phyloP scores from a whole-genome alignment of 768 basidiomycete genomes.

The Suillus lakei region DNA sequence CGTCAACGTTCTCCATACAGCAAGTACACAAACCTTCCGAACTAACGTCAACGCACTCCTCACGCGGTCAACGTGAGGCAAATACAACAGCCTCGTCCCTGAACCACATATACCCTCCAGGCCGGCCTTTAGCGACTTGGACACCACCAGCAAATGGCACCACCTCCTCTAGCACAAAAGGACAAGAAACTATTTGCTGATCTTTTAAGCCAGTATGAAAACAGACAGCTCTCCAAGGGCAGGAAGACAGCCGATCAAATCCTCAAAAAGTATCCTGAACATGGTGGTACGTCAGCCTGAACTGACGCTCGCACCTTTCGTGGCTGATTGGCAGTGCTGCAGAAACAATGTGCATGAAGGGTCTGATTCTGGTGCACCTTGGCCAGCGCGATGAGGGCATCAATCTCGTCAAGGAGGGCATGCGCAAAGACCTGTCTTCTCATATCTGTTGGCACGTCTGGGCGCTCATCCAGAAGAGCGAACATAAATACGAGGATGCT shows the following conservation, averaged over 20 bases:
- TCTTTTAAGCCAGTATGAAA: slow-evolving; percentile 85
- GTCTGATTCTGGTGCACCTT: slow-evolving; percentile 82
- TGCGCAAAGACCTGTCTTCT: slow-evolving; percentile 79
- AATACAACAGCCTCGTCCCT: slow-evolving; percentile 1
- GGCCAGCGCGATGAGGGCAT: slow-evolving; percentile 81
- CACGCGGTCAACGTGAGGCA: slow-evolving; percentile 9
- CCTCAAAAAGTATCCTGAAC: slow-evolving; percentile 93
- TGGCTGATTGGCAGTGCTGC: slow-evolving; percentile 11
- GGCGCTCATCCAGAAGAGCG: slow-evolving; percentile 91
- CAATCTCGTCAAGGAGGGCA: slow-evolving; percentile 83
- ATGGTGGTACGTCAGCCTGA: slow-evolving; percentile 76
- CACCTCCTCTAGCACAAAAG: slow-evolving; percentile 66
- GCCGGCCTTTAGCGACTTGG: not conserved
- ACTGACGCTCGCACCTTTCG: not conserved
- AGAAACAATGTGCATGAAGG: slow-evolving; percentile 98
- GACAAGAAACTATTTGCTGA: slow-evolving; percentile 88
- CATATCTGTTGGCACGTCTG: slow-evolving; percentile 99
- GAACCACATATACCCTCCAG: slow-evolving; percentile 2
- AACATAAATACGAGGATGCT: slow-evolving; percentile 95
- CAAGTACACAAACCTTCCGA: slow-evolving; percentile 2
- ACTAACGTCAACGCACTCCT: not conserved
- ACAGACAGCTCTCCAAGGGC: slow-evolving; percentile 86
- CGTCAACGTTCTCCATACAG: slow-evolving; percentile 1
- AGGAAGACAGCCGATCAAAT: slow-evolving; percentile 92
- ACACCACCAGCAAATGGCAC: slow-evolving; percentile 21